Evolutionary conservation across 2,329 filamentous ascomycete genomes (phyloP).

Genomic region (Cercospora zeina): DNA sequence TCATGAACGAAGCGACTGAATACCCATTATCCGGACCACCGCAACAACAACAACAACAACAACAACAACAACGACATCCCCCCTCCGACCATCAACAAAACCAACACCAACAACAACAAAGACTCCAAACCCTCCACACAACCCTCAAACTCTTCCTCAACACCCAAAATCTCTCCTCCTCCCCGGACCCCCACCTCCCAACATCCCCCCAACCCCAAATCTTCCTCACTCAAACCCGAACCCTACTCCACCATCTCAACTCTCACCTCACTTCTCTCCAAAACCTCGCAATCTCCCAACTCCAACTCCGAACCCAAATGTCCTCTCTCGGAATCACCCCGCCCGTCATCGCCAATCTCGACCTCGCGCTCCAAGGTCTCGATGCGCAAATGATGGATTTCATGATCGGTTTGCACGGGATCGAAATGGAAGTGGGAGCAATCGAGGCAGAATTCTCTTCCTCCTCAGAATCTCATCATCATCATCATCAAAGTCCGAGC

Average conservation of each 20-base stretch:
- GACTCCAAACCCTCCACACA: background rate
- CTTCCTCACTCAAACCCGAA: background rate
- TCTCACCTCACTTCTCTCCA: background rate
- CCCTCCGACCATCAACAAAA: background rate
- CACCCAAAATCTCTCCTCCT: background rate
- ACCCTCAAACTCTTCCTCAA: background rate
- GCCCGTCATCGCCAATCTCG: background rate
- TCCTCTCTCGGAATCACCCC: background rate
- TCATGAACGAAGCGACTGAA: constrained; percentile 1
- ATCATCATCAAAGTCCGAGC: background rate
- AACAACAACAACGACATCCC: background rate
- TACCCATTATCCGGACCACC: background rate
- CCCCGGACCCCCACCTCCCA: background rate
- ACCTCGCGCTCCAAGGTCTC: background rate
- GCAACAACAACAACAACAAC: background rate
- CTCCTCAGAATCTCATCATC: background rate
- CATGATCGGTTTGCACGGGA: background rate
- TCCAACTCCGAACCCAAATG: background rate
- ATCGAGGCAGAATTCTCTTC: background rate
- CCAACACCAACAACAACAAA: background rate
- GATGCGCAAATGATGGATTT: background rate
- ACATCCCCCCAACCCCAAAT: background rate
- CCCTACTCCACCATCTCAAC: background rate
- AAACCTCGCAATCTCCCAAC: background rate
- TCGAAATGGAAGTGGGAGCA: background rate